Evolutionary conservation across 169 alveolate species (phyloP).

Genomic region (Cryptosporidium sp.): DNA sequence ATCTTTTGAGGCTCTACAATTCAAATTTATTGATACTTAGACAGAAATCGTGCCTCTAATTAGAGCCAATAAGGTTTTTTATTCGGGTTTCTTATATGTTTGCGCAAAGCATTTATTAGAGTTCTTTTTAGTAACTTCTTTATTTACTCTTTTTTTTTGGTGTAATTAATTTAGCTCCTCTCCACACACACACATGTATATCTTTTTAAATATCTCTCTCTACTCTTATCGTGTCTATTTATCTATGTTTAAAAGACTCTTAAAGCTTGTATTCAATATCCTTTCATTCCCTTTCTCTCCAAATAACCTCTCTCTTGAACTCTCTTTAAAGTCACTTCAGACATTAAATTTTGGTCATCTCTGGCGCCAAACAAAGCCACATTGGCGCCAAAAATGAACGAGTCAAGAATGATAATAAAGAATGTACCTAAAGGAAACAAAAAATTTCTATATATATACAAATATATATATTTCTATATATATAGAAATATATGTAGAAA

Average conservation of each 20-base stretch:
- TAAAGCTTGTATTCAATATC: neutral
- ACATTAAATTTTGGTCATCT: no score
- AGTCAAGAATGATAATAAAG: neutral
- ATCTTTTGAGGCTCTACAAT: no score
- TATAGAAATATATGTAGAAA: no score
- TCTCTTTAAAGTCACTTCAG: neutral
- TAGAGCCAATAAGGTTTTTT: neutral
- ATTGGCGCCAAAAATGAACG: neutral
- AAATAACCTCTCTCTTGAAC: neutral
- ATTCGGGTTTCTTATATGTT: neutral
- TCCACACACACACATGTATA: no score
- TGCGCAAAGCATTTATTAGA: neutral
- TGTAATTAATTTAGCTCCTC: neutral
- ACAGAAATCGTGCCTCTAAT: no score
- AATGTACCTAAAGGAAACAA: neutral
- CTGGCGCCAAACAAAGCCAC: no score
- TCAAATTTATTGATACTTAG: neutral
- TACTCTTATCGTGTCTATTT: no score
- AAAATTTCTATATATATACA: neutral
- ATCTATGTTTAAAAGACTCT: no score
- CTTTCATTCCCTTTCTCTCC: neutral
- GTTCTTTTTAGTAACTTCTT: neutral
- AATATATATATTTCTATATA: no score
- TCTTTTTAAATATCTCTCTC: neutral
- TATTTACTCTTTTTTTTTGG: no score